Percentiles rank a stretch among this genome's conserved stretches.
Conservation (phyloP, 106 monocot genomes). For the Agapanthus africanus region DNA sequence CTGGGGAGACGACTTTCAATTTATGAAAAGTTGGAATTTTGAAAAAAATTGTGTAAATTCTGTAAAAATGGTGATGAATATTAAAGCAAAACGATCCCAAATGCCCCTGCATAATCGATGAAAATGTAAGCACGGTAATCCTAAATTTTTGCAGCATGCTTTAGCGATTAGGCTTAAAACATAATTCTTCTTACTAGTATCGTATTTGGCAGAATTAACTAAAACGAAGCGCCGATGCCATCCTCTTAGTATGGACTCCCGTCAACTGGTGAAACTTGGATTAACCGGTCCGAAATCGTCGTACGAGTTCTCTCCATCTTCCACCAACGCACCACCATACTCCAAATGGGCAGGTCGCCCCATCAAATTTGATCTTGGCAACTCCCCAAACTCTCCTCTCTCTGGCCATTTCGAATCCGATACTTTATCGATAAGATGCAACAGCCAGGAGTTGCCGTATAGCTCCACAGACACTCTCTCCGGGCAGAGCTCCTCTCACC, state of each 20-base stretch:
- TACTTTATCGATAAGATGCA: constrained; percentile 22
- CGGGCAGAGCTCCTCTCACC: constrained; percentile 6
- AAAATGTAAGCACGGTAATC: no score
- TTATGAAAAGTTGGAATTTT: not conserved
- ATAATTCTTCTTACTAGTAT: no score
- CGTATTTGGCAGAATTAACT: no score
- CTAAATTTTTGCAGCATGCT: no score
- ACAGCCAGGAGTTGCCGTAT: constrained; percentile 30
- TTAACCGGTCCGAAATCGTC: constrained; percentile 13
- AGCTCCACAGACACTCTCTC: constrained; percentile 35
- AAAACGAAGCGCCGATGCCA: no score
- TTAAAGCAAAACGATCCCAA: no score
- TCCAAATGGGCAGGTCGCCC: constrained; percentile 15
- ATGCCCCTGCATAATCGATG: no score
- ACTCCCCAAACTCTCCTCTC: constrained; percentile 58
- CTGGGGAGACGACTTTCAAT: not conserved
- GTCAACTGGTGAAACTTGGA: constrained; percentile 34
- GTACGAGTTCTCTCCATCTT: constrained; percentile 15
- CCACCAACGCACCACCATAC: constrained; percentile 16
- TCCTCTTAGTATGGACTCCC: constrained; percentile 53
- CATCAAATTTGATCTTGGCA: constrained; percentile 29
- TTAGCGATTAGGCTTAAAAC: no score
- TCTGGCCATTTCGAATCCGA: constrained; percentile 34
- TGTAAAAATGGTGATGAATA: no score
- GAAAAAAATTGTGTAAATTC: no score